A percentile compares a stretch with the other conserved stretches of the same genome.
These are phyloP conservation scores for Thuja plicata DNA, from an alignment of 83 land plant genomes.

Conservation along the genomic window DNA sequence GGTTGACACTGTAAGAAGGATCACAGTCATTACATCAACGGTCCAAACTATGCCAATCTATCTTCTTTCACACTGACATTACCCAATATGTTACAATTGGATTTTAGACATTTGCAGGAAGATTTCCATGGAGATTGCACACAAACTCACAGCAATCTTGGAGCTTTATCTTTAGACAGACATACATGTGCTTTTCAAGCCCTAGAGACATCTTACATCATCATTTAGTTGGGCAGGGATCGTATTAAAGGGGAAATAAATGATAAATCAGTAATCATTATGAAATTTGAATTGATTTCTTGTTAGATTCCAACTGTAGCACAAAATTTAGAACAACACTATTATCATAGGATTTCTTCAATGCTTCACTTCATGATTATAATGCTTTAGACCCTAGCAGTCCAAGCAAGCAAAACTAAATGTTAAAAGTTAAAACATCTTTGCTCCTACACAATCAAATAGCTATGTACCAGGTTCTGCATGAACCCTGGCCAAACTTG, in stretches of 20 bases:
- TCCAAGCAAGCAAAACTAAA: not conserved
- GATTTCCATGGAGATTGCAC: not conserved
- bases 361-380: not conserved
- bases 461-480: not conserved
- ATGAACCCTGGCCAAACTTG: too few species aligned
- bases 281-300: not conserved
- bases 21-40: not conserved
- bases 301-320: not conserved
- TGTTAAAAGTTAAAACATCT: not conserved
- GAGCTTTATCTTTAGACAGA: not conserved
- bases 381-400: not conserved
- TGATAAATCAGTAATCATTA: not conserved
- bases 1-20: not conserved
- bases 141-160: not conserved
- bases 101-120: not conserved
- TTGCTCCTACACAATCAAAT: not conserved
- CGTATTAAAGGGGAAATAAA: not conserved
- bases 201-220: not conserved
- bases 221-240: not conserved
- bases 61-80: not conserved
- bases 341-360: not conserved
- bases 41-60: not conserved
- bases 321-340: not conserved
- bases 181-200: not conserved
- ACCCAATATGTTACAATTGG: not conserved